Conservation (phyloP, 345 rosid species). For the Dovyalis caffra region DNA sequence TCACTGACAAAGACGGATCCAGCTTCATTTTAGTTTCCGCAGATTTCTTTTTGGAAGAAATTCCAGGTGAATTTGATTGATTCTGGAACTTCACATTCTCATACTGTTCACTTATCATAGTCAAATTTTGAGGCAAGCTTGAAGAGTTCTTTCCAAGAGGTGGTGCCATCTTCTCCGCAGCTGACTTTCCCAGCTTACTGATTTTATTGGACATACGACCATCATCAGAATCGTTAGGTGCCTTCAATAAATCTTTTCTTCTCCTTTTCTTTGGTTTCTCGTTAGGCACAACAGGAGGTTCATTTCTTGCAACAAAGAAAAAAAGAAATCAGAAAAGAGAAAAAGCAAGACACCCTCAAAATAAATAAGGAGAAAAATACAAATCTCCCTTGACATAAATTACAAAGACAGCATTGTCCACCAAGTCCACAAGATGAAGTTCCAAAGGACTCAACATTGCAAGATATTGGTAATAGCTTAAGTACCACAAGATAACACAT, state of each 20-base stretch:
- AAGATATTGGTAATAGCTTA: neutral
- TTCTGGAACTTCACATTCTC: constrained; percentile 42
- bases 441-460: neutral
- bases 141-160: constrained; percentile 33
- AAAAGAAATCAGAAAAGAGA: constrained; percentile 16
- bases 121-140: constrained; percentile 35
- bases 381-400: neutral
- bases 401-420: neutral
- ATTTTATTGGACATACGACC: constrained; percentile 48
- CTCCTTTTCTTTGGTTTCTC: constrained; percentile 79
- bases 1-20: constrained; percentile 42
- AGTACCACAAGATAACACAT: neutral
- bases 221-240: constrained; percentile 48
- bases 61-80: constrained; percentile 40
- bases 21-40: constrained; percentile 41
- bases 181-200: constrained; percentile 49
- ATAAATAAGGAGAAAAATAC: neutral
- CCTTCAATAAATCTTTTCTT: constrained; percentile 63
- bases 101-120: constrained; percentile 26
- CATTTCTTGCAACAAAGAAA: constrained; percentile 44
- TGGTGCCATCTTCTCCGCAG: constrained; percentile 36
- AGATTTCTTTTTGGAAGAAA: constrained; percentile 53
- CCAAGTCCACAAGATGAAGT: neutral
- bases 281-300: constrained; percentile 48
- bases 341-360: neutral